Base-by-base conservation (phyloP, 2,329 filamentous ascomycete species). In the Beauveria medogensis region DNA sequence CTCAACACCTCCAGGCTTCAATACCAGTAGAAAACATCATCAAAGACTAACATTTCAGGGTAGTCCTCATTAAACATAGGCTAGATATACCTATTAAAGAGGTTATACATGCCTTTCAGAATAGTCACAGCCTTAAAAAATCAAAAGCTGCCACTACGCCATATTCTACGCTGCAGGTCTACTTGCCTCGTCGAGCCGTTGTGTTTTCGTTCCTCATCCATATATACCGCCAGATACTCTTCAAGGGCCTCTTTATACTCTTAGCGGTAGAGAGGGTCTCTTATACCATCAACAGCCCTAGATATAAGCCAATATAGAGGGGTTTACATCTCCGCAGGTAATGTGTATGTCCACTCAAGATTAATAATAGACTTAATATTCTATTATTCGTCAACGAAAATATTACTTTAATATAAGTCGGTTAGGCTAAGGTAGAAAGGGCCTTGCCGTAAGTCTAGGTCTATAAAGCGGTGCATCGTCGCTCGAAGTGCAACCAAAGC, bases 401-500 rank as follows among this genome's bases (percentile, higher is more conserved):
- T 71, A 53, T 77, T 77, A 37, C 70, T 72, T 43, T 69, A 63
- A 53, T 74, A 72, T 16, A 76, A 60, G 62, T 77, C 73, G 26
- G 70, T 74, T 1, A 77, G 67, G 1, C 52, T 65, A 34, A 70
- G 64, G 22, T 69, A 57, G 55, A 73, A 75, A 3, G 71, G 72
- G 1, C 72, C 71, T 22, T 69, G 51, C 3, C 70, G 65, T 10
- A 63, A 60, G 18, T 67, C 60, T 3, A 63, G 62, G 18, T 55
- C 56, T 28, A 67, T 62, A 18, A 68, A 70, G 5, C 64, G 64
- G 12, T 64, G 65, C 44, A 67, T 56, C 9, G 64, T 60, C 2
- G 66, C 67, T 55, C 70, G 66, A 67, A 75, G 71, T 1, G 61
- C 64, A 3, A 63, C 63, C 10, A 73, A 43, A 16, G 61, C 64